A percentile compares a stretch with the other conserved stretches of the same genome.
These are phyloP conservation scores for Nemania sp. DNA, from an alignment of 2,329 filamentous ascomycete genomes.

Conservation along the genomic window DNA sequence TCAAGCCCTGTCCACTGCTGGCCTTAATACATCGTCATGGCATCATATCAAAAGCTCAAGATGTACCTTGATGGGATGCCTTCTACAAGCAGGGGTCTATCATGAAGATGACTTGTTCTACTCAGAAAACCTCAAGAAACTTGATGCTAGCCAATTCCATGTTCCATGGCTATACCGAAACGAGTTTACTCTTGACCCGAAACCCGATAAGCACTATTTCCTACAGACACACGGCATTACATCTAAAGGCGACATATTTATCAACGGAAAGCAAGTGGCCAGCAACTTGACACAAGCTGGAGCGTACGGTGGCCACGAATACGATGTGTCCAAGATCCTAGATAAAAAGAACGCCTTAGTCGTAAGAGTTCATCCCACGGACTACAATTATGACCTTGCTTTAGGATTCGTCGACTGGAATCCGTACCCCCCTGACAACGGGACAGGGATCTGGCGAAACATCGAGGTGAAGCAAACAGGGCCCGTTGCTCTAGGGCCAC, in stretches of 20 bases:
- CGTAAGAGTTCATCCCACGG: conserved; percentile 67
- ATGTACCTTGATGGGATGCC: conserved; percentile 68
- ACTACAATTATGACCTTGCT: conserved; percentile 70
- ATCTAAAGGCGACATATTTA: conserved; percentile 69
- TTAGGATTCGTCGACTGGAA: conserved; percentile 74
- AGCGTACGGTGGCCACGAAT: conserved; percentile 66
- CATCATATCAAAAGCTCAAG: conserved; percentile 59
- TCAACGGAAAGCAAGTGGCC: conserved; percentile 67
- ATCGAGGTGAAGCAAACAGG: conserved; percentile 68
- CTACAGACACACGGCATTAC: conserved; percentile 70
- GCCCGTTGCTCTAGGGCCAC: conserved; percentile 58
- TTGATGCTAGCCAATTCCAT: conserved; percentile 62
- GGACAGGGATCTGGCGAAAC: conserved; percentile 72
- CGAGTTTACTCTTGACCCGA: conserved; percentile 59
- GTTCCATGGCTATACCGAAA: conserved; percentile 70
- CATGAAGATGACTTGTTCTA: conserved; percentile 67
- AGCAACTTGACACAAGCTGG: conserved; percentile 63
- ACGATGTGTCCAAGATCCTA: conserved; percentile 64
- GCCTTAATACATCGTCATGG: conserved; percentile 64
- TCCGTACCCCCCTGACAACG: conserved; percentile 70
- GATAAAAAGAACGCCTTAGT: conserved; percentile 62
- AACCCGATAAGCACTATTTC: conserved; percentile 59
- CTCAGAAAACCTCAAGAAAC: conserved; percentile 59
- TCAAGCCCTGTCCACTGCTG: conserved; percentile 55
- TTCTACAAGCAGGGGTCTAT: conserved; percentile 65